Evolutionary conservation across 2,329 filamentous ascomycete species (phyloP).

Genomic region (Colletotrichum cereale): DNA sequence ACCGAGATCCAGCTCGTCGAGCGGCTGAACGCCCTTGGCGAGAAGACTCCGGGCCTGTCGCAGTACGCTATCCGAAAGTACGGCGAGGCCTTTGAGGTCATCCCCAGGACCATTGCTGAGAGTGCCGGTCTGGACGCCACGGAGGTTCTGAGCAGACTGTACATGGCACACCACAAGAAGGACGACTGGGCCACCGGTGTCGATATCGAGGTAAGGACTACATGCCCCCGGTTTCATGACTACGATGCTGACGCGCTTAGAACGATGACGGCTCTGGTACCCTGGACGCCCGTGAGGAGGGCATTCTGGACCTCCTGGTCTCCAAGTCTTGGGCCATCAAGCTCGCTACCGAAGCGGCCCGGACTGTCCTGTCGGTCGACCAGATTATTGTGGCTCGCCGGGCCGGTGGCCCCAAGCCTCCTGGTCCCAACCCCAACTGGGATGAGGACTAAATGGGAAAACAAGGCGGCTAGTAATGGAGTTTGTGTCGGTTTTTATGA

Average conservation of each 20-base stretch:
- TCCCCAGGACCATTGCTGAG: constrained; percentile 93
- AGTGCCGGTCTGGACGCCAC: constrained; percentile 96
- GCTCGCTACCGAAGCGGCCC: constrained; percentile 92
- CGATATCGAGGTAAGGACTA: constrained; percentile 79
- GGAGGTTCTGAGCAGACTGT: constrained; percentile 92
- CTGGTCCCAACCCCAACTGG: constrained; percentile 88
- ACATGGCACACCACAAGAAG: constrained; percentile 91
- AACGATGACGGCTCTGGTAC: constrained; percentile 84
- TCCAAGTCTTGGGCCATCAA: constrained; percentile 98
- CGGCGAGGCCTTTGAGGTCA: constrained; percentile 96
- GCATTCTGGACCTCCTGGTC: constrained; percentile 91
- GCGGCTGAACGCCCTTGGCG: constrained; percentile 88
- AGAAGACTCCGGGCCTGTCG: constrained; percentile 91
- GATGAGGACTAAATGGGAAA: constrained; percentile 66
- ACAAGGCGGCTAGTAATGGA: constrained; percentile 33
- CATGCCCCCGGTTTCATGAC: constrained; percentile 1
- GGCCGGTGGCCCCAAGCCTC: constrained; percentile 96
- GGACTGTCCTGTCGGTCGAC: constrained; percentile 95
- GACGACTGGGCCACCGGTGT: constrained; percentile 93
- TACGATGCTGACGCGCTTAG: constrained; percentile 49
- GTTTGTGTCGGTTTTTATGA: constrained; percentile 40
- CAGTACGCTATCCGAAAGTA: constrained; percentile 99
- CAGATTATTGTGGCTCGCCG: constrained; percentile 99
- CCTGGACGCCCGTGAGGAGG: constrained; percentile 86
- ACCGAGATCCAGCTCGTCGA: constrained; percentile 95